These are phyloP conservation scores for Arthrobotrys sinensis DNA, from an alignment of 2,329 filamentous ascomycete species.

Conservation along the genomic window DNA sequence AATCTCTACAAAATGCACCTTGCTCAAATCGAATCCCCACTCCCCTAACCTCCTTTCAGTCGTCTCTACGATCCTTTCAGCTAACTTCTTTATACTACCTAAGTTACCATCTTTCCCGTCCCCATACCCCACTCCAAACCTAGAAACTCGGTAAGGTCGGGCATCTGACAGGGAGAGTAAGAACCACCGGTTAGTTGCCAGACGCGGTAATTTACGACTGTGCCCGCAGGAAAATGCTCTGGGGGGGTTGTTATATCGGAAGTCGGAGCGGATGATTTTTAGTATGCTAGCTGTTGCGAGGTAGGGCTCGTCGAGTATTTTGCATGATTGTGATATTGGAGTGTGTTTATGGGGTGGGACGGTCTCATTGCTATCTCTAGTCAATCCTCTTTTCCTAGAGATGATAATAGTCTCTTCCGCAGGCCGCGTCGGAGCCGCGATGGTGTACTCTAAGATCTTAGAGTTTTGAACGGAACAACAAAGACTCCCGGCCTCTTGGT, in stretches of 20 bases:
- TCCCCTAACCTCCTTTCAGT: neutral
- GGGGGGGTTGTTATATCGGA: neutral
- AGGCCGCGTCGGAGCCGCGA: neutral
- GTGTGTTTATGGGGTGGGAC: neutral
- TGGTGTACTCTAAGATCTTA: neutral
- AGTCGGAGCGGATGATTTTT: neutral
- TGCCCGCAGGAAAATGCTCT: too few species aligned
- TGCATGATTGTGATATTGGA: neutral
- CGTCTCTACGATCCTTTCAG: neutral
- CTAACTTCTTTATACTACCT: neutral
- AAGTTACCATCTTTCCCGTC: neutral
- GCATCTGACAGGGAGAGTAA: too few species aligned
- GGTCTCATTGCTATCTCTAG: neutral
- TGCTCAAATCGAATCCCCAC: slow-evolving; percentile 7
- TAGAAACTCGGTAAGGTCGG: neutral
- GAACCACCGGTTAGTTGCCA: too few species aligned
- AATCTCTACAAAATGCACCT: neutral
- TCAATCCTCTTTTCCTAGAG: neutral
- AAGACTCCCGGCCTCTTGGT: neutral
- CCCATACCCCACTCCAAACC: neutral
- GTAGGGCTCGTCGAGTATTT: neutral
- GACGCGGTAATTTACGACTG: too few species aligned
- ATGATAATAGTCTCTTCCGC: neutral
- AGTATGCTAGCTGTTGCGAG: neutral
- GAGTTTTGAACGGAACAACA: neutral